Conservation (phyloP, 345 rosid species). For the Citrus inodora region DNA sequence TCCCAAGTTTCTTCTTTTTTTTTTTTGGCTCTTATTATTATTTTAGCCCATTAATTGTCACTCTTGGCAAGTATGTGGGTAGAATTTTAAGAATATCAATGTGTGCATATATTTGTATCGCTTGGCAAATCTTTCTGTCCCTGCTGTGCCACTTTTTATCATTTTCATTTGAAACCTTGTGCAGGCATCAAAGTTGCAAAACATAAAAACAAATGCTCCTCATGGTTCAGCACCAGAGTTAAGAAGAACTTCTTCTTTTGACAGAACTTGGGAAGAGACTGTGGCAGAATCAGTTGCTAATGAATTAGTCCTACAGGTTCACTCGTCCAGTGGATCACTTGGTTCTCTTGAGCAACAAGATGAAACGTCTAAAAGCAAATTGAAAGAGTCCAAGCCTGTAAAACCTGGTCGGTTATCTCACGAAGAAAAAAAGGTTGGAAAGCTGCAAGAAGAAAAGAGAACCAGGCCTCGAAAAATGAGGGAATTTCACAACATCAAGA, state of each 20-base stretch:
- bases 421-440: conserved; percentile 88
- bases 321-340: conserved; percentile 43
- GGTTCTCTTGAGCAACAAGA: conserved; percentile 60
- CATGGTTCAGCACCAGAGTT: conserved; percentile 54
- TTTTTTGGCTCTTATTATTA: background rate
- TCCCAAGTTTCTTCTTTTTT: conserved; percentile 1
- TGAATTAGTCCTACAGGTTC: conserved; percentile 77
- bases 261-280: conserved; percentile 81
- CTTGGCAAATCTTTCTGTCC: background rate
- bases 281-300: conserved; percentile 86
- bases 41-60: background rate
- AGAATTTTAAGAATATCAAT: background rate
- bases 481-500: conserved; percentile 92
- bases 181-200: conserved; percentile 49
- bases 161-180: conserved; percentile 11
- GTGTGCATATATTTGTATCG: background rate
- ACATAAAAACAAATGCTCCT: conserved; percentile 33
- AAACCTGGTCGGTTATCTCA: conserved; percentile 81
- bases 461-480: conserved; percentile 81
- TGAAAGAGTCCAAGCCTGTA: conserved; percentile 58
- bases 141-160: background rate
- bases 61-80: background rate
- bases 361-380: conserved; percentile 58
- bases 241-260: conserved; percentile 89
- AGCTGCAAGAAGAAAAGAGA: conserved; percentile 79